Base-by-base conservation (phyloP, 129 eudicot species). In the Saposhnikovia divaricata region DNA sequence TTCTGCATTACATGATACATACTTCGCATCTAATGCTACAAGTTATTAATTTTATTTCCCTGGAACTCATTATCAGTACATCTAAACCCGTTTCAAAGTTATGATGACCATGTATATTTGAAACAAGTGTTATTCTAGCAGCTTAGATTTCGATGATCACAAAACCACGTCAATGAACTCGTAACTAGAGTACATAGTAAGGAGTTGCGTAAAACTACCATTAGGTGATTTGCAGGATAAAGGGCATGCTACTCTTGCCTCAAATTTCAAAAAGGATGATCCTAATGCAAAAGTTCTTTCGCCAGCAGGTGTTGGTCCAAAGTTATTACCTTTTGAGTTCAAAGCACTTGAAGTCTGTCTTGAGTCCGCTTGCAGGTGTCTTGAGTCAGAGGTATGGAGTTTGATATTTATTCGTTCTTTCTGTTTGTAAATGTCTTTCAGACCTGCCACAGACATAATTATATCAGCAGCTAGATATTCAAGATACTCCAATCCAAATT, bases 281-380 rank as follows among this genome's bases (percentile, higher is more conserved):
- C 68, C 45, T 6, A 77, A 74, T 44, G 57, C 28, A 51, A 53
- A 44, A 50, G 34, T 27, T 59, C 79, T 27, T 37, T 48, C 39
- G 23, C 46, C 46, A 77, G 45, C 23, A 77, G 79, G 28, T 53
- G 92, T 81, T 85, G 83, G 89, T 79, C 85, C 88, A 45, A 89
- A 81, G 79, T 76, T 85, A 76, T 82, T 89, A 76, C 90, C 90
- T 4, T 87, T 89, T 71, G 93, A 89, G 85, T 89, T 89, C 45
- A 78, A 80, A 77, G 90, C 93, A 78, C 81, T 89, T 2, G 93
- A 89, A 51, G 93, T 86, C 2, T 89, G 93, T 68, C 82, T 89
- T 3, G 93, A 87, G 79, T 87, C 93, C 48, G 90, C 90, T 78
- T 87, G 93, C 75, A 76, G 89, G 79, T 87, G 90, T 72, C 84